These are phyloP conservation scores for Zoysia matrella DNA, from an alignment of 202 grass and related monocot genomes.

Conservation along the genomic window DNA sequence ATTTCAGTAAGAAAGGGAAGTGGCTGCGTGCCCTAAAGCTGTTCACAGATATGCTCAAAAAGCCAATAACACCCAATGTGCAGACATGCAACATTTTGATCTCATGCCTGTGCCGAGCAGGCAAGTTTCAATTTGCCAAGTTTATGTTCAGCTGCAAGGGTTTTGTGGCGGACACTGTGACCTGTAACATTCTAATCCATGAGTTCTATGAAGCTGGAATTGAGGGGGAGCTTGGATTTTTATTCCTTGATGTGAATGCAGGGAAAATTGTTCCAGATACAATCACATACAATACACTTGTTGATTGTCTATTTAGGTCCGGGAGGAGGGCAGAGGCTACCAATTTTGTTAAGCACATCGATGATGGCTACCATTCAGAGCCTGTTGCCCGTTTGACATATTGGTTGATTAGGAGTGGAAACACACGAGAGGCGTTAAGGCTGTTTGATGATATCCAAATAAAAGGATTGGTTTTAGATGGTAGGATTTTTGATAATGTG, in stretches of 20 bases:
- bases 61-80: slow-evolving; percentile 56
- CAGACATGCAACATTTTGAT: slow-evolving; percentile 83
- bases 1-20: slow-evolving; percentile 65
- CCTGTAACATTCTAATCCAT: slow-evolving; percentile 84
- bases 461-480: slow-evolving; percentile 70
- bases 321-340: slow-evolving; percentile 60
- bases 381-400: slow-evolving; percentile 65
- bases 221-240: slow-evolving; percentile 64
- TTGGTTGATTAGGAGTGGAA: slow-evolving; percentile 78
- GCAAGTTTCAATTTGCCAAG: slow-evolving; percentile 68
- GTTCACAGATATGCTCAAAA: slow-evolving; percentile 82
- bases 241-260: slow-evolving; percentile 55
- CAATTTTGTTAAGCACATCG: slow-evolving; percentile 65
- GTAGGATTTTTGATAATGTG: slow-evolving; percentile 62
- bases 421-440: slow-evolving; percentile 48
- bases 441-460: slow-evolving; percentile 76
- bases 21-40: slow-evolving; percentile 73
- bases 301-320: slow-evolving; percentile 78
- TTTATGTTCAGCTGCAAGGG: slow-evolving; percentile 65
- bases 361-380: slow-evolving; percentile 57
- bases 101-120: slow-evolving; percentile 70
- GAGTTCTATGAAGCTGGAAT: slow-evolving; percentile 66
- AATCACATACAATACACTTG: slow-evolving; percentile 64
- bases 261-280: slow-evolving; percentile 66
- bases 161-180: slow-evolving; percentile 75